phyloP scores from a whole-genome alignment of 768 basidiomycete species.

The Xerocomus spinulosus region DNA sequence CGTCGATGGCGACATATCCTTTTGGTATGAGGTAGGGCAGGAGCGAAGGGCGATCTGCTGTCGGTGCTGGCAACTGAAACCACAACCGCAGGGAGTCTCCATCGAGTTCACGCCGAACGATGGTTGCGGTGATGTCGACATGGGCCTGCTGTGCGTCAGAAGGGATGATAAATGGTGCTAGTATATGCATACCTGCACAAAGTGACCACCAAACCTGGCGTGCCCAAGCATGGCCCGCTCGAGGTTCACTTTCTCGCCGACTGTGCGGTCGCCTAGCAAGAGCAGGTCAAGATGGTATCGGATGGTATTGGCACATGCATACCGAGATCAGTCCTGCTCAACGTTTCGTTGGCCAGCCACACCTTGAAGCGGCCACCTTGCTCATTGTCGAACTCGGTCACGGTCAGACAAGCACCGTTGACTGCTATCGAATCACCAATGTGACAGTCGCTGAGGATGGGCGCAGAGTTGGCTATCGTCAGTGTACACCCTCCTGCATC shows the following conservation, averaged over 20 bases:
- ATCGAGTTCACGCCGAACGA: conserved; percentile 62
- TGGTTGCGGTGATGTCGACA: conserved; percentile 82
- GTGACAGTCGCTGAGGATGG: conserved; percentile 83
- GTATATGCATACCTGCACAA: conserved; percentile 72
- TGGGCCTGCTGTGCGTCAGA: conserved; percentile 60
- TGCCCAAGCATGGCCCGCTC: conserved; percentile 94
- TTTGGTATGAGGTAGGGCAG: conserved; percentile 86
- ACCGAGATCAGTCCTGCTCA: conserved; percentile 90
- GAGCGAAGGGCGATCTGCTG: conserved; percentile 54
- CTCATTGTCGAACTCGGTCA: conserved; percentile 70
- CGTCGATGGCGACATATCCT: conserved; percentile 93
- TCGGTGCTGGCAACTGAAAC: conserved; percentile 69
- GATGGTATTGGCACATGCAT: conserved; percentile 8
- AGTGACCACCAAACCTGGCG: conserved; percentile 92
- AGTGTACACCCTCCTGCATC: conserved; percentile 80
- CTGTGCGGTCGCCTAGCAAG: conserved; percentile 63
- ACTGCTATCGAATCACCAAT: conserved; percentile 94
- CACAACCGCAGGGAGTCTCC: conserved; percentile 85
- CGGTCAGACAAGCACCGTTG: conserved; percentile 86
- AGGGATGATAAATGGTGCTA: not conserved
- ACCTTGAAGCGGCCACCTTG: conserved; percentile 85
- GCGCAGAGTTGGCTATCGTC: conserved; percentile 62
- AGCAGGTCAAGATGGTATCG: conserved; percentile 2
- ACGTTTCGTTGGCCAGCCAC: conserved; percentile 93
- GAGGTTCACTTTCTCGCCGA: conserved; percentile 81